phyloP scores from a whole-genome alignment of 2,329 filamentous ascomycete species.

The Botrytis medusae region DNA sequence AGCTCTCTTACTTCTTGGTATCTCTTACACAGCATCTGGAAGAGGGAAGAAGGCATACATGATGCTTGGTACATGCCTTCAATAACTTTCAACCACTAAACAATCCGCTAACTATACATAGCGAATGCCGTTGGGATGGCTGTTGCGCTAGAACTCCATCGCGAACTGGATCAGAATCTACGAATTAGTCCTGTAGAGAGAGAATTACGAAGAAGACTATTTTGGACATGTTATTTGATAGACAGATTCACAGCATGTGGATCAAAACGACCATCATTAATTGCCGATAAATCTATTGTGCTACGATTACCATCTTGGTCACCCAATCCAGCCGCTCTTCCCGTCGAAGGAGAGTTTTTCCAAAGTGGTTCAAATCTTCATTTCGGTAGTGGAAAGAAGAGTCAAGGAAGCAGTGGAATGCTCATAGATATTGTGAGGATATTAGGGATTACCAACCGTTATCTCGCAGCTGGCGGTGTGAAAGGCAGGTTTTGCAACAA shows the following conservation, averaged over 20 bases:
- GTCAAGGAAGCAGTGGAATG: constrained; percentile 75
- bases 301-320: constrained; percentile 75
- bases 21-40: constrained; percentile 74
- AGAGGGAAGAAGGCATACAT: constrained; percentile 85
- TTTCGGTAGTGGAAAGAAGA: constrained; percentile 65
- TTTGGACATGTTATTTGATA: constrained; percentile 86
- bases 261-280: constrained; percentile 77
- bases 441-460: constrained; percentile 78
- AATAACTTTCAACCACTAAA: constrained; percentile 2
- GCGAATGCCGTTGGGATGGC: constrained; percentile 79
- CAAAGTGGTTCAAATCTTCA: constrained; percentile 74
- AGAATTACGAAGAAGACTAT: constrained; percentile 75
- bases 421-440: constrained; percentile 83
- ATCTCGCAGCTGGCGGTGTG: constrained; percentile 80
- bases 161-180: constrained; percentile 65
- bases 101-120: constrained; percentile 45
- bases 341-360: constrained; percentile 77
- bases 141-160: constrained; percentile 76
- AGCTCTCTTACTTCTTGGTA: constrained; percentile 70
- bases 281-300: constrained; percentile 73
- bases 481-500: constrained; percentile 47
- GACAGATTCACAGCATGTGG: constrained; percentile 82
- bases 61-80: constrained; percentile 63
- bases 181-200: constrained; percentile 66
- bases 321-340: constrained; percentile 57